phyloP scores from a whole-genome alignment of 257 asterid genomes.

The Salvia rosmarinus region DNA sequence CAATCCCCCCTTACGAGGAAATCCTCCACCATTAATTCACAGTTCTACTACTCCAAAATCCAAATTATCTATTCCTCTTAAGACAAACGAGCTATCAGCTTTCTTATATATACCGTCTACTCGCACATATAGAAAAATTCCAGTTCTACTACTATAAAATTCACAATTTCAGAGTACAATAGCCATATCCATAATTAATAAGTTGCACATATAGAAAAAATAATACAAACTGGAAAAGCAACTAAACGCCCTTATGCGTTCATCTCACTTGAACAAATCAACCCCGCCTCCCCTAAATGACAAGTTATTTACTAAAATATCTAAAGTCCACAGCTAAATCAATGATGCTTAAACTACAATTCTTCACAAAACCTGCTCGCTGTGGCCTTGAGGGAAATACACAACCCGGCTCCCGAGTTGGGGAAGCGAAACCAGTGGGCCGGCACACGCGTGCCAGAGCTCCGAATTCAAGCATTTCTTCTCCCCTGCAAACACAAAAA shows the following conservation, averaged over 20 bases:
- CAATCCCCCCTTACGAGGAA: background rate
- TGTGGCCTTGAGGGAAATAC: constrained; percentile 93
- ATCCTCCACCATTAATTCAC: background rate
- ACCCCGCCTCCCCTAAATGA: background rate
- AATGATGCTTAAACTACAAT: constrained; percentile 2
- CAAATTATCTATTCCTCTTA: background rate
- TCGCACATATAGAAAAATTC: too few relatives aligned
- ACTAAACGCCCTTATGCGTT: background rate
- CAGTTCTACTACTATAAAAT: too few relatives aligned
- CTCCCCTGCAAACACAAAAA: constrained; percentile 54
- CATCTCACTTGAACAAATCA: constrained; percentile 13
- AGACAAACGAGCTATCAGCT: background rate
- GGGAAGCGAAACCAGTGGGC: constrained; percentile 92
- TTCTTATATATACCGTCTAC: background rate
- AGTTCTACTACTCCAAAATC: background rate
- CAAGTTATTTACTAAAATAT: background rate
- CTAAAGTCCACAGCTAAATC: background rate
- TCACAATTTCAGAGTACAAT: background rate
- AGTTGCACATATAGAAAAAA: background rate
- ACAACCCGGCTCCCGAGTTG: constrained; percentile 84
- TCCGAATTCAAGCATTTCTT: constrained; percentile 93
- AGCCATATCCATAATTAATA: background rate
- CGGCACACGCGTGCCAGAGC: constrained; percentile 99
- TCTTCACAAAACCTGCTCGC: constrained; percentile 66
- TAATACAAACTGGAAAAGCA: background rate